Evolutionary conservation across 441 rosid genomes (phyloP), one percentile per base, ranked within the genome.

Genomic region (Melastoma candidum): DNA sequence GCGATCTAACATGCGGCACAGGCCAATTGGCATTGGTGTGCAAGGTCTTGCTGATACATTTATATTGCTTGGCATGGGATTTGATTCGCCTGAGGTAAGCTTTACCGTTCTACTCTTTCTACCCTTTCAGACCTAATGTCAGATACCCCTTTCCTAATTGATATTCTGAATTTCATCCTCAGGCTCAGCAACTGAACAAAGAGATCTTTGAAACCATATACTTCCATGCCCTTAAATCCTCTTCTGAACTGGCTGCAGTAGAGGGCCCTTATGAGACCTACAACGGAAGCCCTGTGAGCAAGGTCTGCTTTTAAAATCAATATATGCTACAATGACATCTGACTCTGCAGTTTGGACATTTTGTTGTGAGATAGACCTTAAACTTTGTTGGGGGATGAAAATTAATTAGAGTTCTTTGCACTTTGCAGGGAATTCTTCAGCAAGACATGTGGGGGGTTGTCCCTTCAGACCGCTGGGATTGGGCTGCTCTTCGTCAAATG

Each of bases 41-140:
- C 95, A 86, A 73, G 97, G 97, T 61, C 95, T 89, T 56, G 97
- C 97, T 17, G 97, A 89, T 61, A 66, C 90, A 7, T 89, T 86
- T 68, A 89, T 86, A 49, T 76, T 86, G 53, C 93, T 89, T 29
- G 97, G 97, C 49, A 80, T 86, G 95, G 73, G 93, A 47, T 86
- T 89, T 74, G 97, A 86, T 66, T 86, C 97, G 0, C 79, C 68
- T 1, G 94, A 86, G 93, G 95, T 89, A 69, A 55, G 22, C 56
- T 58, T 58, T 9, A 44, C 62, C 47, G 3, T 25, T 2, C 13
- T n/a, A 11, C 51, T 43, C 4, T 7, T 1, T 26, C 53, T 44
- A 44, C 8, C 6, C 50, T 65, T 2, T 43, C 22, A 7, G 29
- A 11, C 26, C 51, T 14, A 12, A 11, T 53, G 25, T 14, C 51